Base-by-base conservation (phyloP, 331 rosid species). In the Rosa hybrid region DNA sequence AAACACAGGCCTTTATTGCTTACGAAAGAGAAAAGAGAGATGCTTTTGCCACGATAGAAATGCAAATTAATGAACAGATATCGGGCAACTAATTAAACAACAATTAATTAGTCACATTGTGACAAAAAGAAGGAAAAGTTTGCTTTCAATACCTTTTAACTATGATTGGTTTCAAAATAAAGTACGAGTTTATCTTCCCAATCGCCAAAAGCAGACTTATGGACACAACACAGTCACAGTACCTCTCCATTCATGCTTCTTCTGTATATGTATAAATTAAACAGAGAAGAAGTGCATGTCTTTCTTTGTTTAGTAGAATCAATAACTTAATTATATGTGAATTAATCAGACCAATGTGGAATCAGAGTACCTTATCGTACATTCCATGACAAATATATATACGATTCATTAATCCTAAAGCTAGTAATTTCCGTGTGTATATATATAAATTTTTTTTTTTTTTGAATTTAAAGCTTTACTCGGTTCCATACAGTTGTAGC, bases 151-250 rank as follows among this genome's bases (percentile, higher is more conserved):
- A 79, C 83, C 78, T 60, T 83, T 79, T 74, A n/a, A 70, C 49
- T 27, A 50, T 83, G 63, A 83, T 79, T 75, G 86, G 83, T 54
- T 83, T 83, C 80, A 21, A 56, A 3, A 21, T n/a, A 59, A 59
- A 59, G 14, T 59, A 59, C 65, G 1, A 59, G 9, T 25, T 5
- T 14, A 23, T 62, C n/a, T 62, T 76, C 46, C 17, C 49, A 68
- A 74, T 65, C 16, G 38, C 41, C 39, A 67, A 56, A 46, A 68
- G 79, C 46, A 23, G 63, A 72, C 30, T 6, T 49, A 51, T 77
- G 81, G 78, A 57, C 63, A 54, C 59, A 64, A 44, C 77, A 54
- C 71, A 67, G 14, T 27, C 34, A 21, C 54, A 56, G 62, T 20
- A 8, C 25, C 12, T 4, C 59, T 48, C 67, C 79, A 54, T 44